Evolutionary conservation across 1,284 basidiomycete species (phyloP).

Genomic region (Somion occarium): DNA sequence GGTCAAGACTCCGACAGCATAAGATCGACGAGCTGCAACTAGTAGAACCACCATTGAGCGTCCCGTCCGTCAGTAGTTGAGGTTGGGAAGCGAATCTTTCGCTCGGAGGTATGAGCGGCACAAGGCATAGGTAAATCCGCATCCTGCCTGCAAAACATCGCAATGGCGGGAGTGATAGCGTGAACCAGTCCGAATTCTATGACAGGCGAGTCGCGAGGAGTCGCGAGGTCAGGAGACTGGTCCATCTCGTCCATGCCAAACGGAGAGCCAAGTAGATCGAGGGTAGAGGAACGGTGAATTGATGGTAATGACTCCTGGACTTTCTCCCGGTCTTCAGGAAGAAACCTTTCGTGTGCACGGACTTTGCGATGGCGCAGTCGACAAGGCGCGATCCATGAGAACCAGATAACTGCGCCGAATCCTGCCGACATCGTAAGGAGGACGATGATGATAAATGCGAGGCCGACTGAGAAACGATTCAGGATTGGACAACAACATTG

Average conservation of each 20-base stretch:
- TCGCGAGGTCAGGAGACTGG: conserved; percentile 3
- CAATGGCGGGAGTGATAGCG: background rate
- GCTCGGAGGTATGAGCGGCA: conserved; percentile 1
- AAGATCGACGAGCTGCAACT: no score
- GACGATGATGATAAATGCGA: conserved; percentile 18
- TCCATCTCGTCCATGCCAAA: conserved; percentile 1
- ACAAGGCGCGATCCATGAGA: conserved; percentile 17
- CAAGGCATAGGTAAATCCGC: background rate
- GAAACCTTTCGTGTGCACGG: background rate
- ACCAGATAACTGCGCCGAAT: conserved; percentile 17
- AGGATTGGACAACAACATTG: background rate
- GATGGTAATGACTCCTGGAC: conserved; percentile 10
- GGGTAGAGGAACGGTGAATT: background rate
- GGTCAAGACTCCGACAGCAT: no score
- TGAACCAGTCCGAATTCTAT: background rate
- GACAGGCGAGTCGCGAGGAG: background rate
- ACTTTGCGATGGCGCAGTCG: conserved; percentile 2
- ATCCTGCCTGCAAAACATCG: background rate
- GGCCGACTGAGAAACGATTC: conserved; percentile 12
- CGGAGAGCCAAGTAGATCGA: conserved; percentile 10
- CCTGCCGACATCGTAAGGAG: conserved; percentile 19
- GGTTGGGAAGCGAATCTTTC: conserved; percentile 12
- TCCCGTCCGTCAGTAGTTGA: conserved; percentile 16
- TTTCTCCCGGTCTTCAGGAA: background rate
- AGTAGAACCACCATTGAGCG: conserved; percentile 21